Percentiles rank a stretch among this genome's conserved stretches.
Evolutionary conservation across 1,284 basidiomycete species (phyloP).

Genomic region (Trichosporon sp.): DNA sequence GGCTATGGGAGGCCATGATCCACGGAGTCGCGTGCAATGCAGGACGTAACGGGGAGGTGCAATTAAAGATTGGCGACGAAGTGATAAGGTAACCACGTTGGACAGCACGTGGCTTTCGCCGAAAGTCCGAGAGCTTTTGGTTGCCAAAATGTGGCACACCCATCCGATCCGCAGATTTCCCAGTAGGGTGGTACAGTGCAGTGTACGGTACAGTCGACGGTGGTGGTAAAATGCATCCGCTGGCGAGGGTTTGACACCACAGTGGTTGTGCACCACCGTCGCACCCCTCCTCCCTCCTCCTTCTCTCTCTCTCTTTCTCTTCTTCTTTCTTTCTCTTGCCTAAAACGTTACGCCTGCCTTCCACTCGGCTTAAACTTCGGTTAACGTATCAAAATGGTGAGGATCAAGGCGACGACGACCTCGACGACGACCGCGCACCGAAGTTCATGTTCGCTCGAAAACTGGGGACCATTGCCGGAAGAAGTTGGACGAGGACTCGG

Average conservation of each 20-base stretch:
- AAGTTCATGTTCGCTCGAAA: not conserved
- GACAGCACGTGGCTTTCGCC: not conserved
- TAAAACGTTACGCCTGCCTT: not conserved
- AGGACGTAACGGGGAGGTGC: too few species aligned
- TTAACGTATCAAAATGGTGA: constrained; percentile 7
- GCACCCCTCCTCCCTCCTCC: too few species aligned
- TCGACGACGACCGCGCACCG: not conserved
- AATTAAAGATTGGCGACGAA: not conserved
- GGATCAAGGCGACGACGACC: not conserved
- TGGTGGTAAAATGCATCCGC: too few species aligned
- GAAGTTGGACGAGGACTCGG: not conserved
- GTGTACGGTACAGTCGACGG: too few species aligned
- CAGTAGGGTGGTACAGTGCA: too few species aligned
- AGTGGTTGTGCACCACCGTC: too few species aligned
- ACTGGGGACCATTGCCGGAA: not conserved
- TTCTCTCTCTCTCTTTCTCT: too few species aligned
- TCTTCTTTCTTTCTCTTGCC: not conserved
- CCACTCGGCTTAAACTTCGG: constrained; percentile 2
- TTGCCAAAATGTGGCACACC: not conserved
- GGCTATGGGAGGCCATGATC: too few species aligned
- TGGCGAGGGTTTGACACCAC: too few species aligned
- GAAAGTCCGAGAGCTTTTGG: not conserved
- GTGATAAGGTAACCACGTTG: not conserved
- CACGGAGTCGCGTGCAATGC: too few species aligned
- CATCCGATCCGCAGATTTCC: not conserved